Base-by-base conservation (phyloP, 2,329 filamentous ascomycete genomes). In the Grosmannia clavigera region DNA sequence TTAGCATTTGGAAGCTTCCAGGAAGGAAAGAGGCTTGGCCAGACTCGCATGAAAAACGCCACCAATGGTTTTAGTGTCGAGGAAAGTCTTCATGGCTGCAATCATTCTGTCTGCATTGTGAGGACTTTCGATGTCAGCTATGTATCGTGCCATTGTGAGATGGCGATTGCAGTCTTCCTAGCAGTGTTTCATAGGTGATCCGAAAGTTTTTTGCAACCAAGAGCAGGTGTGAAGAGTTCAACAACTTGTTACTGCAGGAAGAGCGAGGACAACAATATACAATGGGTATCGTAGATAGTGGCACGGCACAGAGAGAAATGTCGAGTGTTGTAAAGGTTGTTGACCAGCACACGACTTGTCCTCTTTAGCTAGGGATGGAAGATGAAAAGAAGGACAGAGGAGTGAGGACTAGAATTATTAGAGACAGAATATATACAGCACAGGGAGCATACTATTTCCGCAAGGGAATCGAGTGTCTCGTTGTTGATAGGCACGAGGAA, bases 21-120 rank as follows among this genome's bases (percentile, higher is more conserved):
- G 16, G 57, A 14, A 16, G 48, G 16, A 35, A 25, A 52, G 5
- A 10, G 6, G 27, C 50, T 40, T 27, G 29, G n/a, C 10, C 31
- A 52, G 22, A 29, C 61, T 35, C 38, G 59, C 63, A 10, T 58
- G 16, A 11, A 62, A 53, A 4, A 60, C 48, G 6, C 61, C 63
- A 3, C 48, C 52, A 12, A 58, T 35, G 22, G 60, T 57, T 40
- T 60, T 59, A 2, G 46, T 54, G 4, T 11, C 22, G 3, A 63
- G 14, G 22, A 63, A 63, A 1, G 1, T 5, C 7, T 59, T 19
- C 58, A 58, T 58, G 10, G 46, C 58, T 5, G 29, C 55, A 7
- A 60, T 31, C 3, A 61, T 35, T 16, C 27, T 48, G 12, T 59
- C 58, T 1, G 25, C 46, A 16, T 60, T 54, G 19, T 46, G 31